Percentiles rank a stretch among this genome's conserved stretches.
phyloP scores from a whole-genome alignment of 2,329 filamentous ascomycete species.

The Pseudogymnoascus sp. region DNA sequence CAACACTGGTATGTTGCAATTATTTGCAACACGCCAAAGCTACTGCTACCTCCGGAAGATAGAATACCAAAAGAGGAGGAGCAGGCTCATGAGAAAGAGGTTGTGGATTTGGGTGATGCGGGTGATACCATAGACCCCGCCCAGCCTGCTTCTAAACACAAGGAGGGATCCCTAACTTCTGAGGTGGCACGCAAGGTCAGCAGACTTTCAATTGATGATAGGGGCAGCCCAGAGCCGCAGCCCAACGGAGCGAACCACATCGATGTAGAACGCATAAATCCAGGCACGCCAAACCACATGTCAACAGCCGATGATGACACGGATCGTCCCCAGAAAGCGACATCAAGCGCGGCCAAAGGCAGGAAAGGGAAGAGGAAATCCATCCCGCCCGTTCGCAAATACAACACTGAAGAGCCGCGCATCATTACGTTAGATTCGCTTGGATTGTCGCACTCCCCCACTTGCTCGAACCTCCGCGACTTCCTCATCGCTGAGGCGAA shows the following conservation, averaged over 20 bases:
- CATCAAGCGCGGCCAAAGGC: slow-evolving; percentile 22
- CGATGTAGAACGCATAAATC: not conserved
- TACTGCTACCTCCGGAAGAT: slow-evolving; percentile 33
- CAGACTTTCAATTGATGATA: slow-evolving; percentile 10
- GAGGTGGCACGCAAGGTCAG: slow-evolving; percentile 14
- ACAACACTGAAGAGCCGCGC: slow-evolving; percentile 49
- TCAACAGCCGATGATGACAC: slow-evolving; percentile 11
- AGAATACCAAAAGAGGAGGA: not conserved
- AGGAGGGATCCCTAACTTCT: slow-evolving; percentile 4
- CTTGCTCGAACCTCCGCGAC: slow-evolving; percentile 62
- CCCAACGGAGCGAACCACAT: not conserved
- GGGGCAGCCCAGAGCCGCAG: slow-evolving; percentile 14
- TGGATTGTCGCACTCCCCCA: slow-evolving; percentile 53
- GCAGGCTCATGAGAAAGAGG: slow-evolving; percentile 1
- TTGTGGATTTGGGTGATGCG: slow-evolving; percentile 5
- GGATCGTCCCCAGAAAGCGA: slow-evolving; percentile 10
- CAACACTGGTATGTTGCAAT: slow-evolving; percentile 92
- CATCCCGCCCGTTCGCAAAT: slow-evolving; percentile 31
- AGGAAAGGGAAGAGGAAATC: slow-evolving; percentile 30
- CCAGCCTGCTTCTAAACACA: not conserved
- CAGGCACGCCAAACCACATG: not conserved
- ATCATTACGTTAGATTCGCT: slow-evolving; percentile 89
- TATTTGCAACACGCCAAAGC: slow-evolving; percentile 75
- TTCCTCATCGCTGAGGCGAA: slow-evolving; percentile 70
- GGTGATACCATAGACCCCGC: not conserved